These are phyloP conservation scores for Porphyridium purpureum DNA, from an alignment of 23 red algal species.

Conservation along the genomic window DNA sequence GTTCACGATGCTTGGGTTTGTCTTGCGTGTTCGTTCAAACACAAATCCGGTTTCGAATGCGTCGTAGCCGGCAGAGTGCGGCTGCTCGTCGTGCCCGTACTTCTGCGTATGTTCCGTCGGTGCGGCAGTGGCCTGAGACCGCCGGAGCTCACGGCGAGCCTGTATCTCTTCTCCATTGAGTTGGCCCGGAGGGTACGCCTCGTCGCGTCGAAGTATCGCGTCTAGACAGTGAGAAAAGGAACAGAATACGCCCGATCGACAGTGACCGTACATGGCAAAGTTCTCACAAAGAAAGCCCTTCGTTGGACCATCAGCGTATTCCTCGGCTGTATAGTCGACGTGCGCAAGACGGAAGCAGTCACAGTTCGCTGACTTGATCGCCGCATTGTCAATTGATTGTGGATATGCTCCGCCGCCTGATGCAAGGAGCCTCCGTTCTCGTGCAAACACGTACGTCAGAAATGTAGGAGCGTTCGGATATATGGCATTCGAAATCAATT, in stretches of 20 bases:
- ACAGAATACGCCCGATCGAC: slow-evolving; percentile 14
- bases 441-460: slow-evolving; percentile 56
- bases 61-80: slow-evolving; percentile 89
- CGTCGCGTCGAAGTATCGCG: too few species aligned
- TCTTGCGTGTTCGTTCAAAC: slow-evolving; percentile 47
- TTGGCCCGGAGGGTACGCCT: too few species aligned
- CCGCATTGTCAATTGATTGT: too few species aligned
- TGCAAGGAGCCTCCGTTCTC: not conserved
- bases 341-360: too few species aligned
- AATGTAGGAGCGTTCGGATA: slow-evolving; percentile 13
- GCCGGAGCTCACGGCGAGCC: not conserved
- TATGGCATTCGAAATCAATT: slow-evolving; percentile 20
- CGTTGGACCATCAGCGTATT: too few species aligned
- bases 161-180: not conserved
- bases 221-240: slow-evolving; percentile 27
- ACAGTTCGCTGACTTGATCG: too few species aligned
- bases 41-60: slow-evolving; percentile 88
- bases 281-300: slow-evolving; percentile 21
- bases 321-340: too few species aligned
- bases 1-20: too few species aligned
- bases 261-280: slow-evolving; percentile 37
- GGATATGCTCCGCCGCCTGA: not conserved
- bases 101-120: slow-evolving; percentile 18
- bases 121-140: not conserved
- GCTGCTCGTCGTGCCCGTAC: slow-evolving; percentile 65